These are phyloP conservation scores for Globisporangium cylindrosporum DNA, from an alignment of 352 stramenopile genomes.

Conservation along the genomic window DNA sequence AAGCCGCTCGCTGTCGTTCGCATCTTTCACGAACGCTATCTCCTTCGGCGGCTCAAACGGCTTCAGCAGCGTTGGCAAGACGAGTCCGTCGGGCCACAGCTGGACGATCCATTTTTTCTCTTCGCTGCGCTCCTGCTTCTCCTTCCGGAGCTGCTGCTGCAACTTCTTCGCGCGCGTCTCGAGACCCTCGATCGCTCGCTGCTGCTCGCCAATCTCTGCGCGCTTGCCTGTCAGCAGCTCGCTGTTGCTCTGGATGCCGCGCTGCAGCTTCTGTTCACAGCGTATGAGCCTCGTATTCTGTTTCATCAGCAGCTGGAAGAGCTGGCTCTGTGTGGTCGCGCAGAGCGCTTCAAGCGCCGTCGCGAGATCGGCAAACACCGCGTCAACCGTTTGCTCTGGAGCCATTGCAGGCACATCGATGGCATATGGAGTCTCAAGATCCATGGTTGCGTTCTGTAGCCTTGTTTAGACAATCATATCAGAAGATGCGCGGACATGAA, in stretches of 20 bases:
- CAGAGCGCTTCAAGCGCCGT: background rate
- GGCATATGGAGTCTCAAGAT: background rate
- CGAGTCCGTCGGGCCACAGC: conserved; percentile 58
- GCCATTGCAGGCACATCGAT: background rate
- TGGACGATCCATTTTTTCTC: conserved; percentile 63
- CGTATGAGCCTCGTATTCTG: background rate
- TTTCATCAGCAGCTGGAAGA: conserved; percentile 2
- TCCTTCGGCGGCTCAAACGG: conserved; percentile 22
- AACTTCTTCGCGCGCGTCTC: conserved; percentile 20
- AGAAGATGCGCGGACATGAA: background rate
- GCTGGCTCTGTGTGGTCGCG: conserved; percentile 2
- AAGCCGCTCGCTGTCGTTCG: conserved; percentile 24
- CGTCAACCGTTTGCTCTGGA: background rate
- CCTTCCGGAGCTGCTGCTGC: conserved; percentile 24
- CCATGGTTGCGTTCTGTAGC: background rate
- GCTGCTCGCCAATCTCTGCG: background rate
- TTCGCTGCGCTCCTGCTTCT: conserved; percentile 45
- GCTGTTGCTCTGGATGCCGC: background rate
- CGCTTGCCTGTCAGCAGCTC: background rate
- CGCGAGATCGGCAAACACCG: background rate
- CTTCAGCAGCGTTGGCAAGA: conserved; percentile 57
- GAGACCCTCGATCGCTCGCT: conserved; percentile 9
- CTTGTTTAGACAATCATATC: background rate
- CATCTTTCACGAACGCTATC: conserved; percentile 25
- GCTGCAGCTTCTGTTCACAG: conserved; percentile 1